Evolutionary conservation across 1,284 basidiomycete species (phyloP).

Genomic region (Pholiota adiposa): DNA sequence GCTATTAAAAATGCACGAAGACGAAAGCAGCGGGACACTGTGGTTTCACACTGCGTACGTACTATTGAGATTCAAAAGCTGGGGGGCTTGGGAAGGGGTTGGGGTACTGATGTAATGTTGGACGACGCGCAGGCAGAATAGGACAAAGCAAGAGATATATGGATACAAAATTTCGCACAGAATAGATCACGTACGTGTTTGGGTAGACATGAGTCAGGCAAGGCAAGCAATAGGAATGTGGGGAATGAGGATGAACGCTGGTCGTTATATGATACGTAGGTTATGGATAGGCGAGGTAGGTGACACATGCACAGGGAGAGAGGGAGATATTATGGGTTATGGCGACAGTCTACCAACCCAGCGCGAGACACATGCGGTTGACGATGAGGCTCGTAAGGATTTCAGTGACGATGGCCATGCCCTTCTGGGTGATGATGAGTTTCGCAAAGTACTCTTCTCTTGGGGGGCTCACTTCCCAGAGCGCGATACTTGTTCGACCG

Average conservation of each 20-base stretch:
- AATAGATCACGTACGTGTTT: not conserved
- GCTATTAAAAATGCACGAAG: not conserved
- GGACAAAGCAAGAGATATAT: constrained; percentile 6
- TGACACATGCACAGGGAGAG: not conserved
- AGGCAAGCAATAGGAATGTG: not conserved
- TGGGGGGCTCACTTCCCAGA: constrained; percentile 64
- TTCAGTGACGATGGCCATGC: constrained; percentile 68
- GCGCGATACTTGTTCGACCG: constrained; percentile 56
- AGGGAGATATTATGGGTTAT: not conserved
- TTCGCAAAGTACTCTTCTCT: constrained; percentile 61
- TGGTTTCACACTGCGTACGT: constrained; percentile 1
- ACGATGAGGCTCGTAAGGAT: constrained; percentile 70
- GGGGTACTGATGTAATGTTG: not conserved
- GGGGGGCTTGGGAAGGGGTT: not conserved
- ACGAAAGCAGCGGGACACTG: not conserved
- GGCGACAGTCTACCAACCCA: constrained; percentile 49
- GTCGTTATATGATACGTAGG: not conserved
- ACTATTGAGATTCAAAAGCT: not conserved
- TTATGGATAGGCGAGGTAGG: not conserved
- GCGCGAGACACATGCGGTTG: constrained; percentile 63
- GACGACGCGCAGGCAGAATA: not conserved
- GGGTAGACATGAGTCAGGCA: not conserved
- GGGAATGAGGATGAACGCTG: not conserved
- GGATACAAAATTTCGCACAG: constrained; percentile 6
- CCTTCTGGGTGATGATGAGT: constrained; percentile 58